These are phyloP conservation scores for Penicillium hordei DNA, from an alignment of 2,329 filamentous ascomycete species.

Conservation along the genomic window DNA sequence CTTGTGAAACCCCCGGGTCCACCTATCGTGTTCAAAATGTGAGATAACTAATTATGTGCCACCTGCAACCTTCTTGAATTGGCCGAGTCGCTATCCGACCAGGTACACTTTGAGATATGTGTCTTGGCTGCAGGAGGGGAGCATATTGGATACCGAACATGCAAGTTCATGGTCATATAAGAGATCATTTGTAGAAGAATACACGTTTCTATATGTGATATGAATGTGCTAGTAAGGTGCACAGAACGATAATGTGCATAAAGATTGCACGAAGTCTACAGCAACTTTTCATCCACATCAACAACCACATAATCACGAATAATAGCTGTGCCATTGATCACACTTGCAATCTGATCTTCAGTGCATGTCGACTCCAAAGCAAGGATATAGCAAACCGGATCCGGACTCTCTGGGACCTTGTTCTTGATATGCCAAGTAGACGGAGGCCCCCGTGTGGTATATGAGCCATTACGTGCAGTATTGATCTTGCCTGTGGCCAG, in stretches of 20 bases:
- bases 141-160: too few relatives aligned
- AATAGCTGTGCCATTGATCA: slow-evolving; percentile 47
- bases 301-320: slow-evolving; percentile 51
- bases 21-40: background rate
- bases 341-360: slow-evolving; percentile 43
- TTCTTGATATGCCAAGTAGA: slow-evolving; percentile 50
- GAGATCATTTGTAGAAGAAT: background rate
- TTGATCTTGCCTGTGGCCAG: slow-evolving; percentile 55
- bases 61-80: background rate
- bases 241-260: background rate
- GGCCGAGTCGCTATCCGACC: background rate
- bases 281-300: slow-evolving; percentile 19
- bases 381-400: slow-evolving; percentile 49
- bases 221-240: background rate
- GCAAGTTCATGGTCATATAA: background rate
- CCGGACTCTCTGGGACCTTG: slow-evolving; percentile 41
- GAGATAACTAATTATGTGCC: background rate
- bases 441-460: slow-evolving; percentile 42
- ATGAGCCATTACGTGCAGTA: slow-evolving; percentile 36
- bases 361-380: slow-evolving; percentile 44
- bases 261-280: background rate
- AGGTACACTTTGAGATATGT: background rate
- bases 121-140: background rate
- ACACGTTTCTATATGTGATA: background rate
- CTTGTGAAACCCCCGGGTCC: background rate